Conservation (phyloP, 169 alveolate genomes). For the Plasmodium inui region DNA sequence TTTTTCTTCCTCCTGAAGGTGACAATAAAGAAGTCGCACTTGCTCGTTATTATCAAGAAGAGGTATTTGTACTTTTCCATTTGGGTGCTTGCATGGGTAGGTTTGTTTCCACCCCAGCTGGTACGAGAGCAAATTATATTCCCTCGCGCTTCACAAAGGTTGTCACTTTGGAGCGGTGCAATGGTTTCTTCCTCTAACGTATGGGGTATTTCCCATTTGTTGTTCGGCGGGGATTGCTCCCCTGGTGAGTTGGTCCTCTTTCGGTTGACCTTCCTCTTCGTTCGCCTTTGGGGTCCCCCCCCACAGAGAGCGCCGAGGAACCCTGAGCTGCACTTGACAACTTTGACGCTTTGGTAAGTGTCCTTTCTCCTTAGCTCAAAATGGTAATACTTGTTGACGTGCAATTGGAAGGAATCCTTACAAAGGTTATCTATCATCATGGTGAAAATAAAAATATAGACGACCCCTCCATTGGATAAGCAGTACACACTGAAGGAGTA, state of each 20-base stretch:
- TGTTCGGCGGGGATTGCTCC: background rate
- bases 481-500: constrained; percentile 41
- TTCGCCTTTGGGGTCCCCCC: background rate
- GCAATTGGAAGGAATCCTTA: constrained; percentile 11
- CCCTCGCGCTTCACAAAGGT: background rate
- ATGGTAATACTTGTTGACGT: constrained; percentile 11
- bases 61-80: background rate
- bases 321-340: constrained; percentile 9
- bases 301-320: constrained; percentile 7
- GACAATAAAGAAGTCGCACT: constrained; percentile 19
- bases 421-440: background rate
- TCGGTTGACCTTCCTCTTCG: background rate
- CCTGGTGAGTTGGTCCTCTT: background rate
- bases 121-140: background rate
- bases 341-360: constrained; percentile 5
- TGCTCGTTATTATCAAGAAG: constrained; percentile 26
- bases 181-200: background rate
- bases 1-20: constrained; percentile 27
- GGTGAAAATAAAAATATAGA: constrained; percentile 23
- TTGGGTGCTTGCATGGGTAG: background rate
- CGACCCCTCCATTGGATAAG: constrained; percentile 48
- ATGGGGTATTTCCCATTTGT: background rate
- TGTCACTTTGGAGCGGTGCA: background rate
- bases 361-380: constrained; percentile 27
- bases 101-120: background rate